Percentiles rank a stretch among this genome's conserved stretches.
Conservation (phyloP, 2,329 filamentous ascomycete genomes). For the Emmonsiellopsis sp. region DNA sequence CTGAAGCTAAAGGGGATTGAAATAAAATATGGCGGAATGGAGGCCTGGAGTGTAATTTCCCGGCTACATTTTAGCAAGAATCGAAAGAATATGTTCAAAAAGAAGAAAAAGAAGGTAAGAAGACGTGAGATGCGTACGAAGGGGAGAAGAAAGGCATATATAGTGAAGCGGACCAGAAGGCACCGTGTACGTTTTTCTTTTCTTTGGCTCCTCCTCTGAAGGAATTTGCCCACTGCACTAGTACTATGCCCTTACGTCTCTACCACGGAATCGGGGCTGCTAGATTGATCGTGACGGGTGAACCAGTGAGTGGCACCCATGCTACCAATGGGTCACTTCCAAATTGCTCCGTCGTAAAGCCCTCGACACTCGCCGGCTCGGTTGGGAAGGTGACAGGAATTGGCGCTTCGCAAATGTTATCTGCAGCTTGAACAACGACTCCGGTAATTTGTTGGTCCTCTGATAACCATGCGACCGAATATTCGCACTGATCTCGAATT, state of each 20-base stretch:
- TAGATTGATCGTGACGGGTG: slow-evolving; percentile 38
- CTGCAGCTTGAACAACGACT: slow-evolving; percentile 42
- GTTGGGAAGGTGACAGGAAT: slow-evolving; percentile 49
- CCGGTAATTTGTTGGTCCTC: slow-evolving; percentile 38
- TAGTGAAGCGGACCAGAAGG: too few relatives aligned
- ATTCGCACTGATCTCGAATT: slow-evolving; percentile 45
- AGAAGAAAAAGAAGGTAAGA: too few relatives aligned
- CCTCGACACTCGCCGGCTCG: slow-evolving; percentile 34
- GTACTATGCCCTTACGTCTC: neutral
- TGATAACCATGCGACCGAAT: slow-evolving; percentile 40
- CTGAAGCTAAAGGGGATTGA: too few relatives aligned
- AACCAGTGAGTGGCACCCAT: slow-evolving; percentile 40
- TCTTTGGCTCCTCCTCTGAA: too few relatives aligned
- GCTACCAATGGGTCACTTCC: slow-evolving; percentile 47
- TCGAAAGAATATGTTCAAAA: too few relatives aligned
- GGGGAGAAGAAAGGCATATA: too few relatives aligned
- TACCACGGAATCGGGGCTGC: slow-evolving; percentile 28
- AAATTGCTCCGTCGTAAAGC: slow-evolving; percentile 42
- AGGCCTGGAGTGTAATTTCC: too few relatives aligned
- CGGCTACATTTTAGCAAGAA: too few relatives aligned
- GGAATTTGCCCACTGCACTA: neutral
- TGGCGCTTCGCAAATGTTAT: slow-evolving; percentile 42
- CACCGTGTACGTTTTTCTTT: too few relatives aligned
- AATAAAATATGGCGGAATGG: too few relatives aligned
- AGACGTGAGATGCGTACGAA: too few relatives aligned